Evolutionary conservation across 2,329 filamentous ascomycete species (phyloP).

Genomic region (Penicillium sp.): DNA sequence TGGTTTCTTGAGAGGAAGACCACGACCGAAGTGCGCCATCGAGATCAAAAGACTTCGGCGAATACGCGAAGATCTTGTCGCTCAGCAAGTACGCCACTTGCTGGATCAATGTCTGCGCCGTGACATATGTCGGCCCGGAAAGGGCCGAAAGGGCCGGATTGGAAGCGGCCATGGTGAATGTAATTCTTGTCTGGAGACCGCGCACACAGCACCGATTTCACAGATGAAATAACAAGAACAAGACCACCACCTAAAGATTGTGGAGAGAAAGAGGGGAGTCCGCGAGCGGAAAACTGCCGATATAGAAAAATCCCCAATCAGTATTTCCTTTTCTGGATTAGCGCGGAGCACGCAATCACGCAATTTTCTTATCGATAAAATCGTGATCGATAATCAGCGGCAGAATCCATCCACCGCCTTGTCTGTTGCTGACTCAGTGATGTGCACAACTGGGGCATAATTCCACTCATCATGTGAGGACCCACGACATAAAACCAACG

Average conservation of each 20-base stretch:
- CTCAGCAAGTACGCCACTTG: slow-evolving; percentile 93
- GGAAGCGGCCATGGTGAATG: slow-evolving; percentile 31
- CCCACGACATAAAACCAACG: no score
- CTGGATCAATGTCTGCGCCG: slow-evolving; percentile 87
- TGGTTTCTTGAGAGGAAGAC: slow-evolving; percentile 63
- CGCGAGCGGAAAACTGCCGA: slow-evolving; percentile 13
- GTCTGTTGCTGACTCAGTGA: slow-evolving; percentile 6
- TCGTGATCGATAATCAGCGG: slow-evolving; percentile 3
- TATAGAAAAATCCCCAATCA: slow-evolving; percentile 29
- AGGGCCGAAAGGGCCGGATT: slow-evolving; percentile 53
- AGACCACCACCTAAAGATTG: slow-evolving; percentile 17
- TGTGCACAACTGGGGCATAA: no score
- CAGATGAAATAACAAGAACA: slow-evolving; percentile 16
- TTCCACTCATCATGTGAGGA: no score
- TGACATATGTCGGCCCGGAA: slow-evolving; percentile 83
- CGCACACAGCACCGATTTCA: slow-evolving; percentile 20
- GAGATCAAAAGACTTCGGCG: slow-evolving; percentile 85
- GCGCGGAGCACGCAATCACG: slow-evolving; percentile 26
- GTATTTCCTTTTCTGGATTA: slow-evolving; percentile 27
- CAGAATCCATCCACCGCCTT: no score
- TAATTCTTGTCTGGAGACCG: slow-evolving; percentile 24
- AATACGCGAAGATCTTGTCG: slow-evolving; percentile 97
- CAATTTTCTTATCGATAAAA: slow-evolving; percentile 33
- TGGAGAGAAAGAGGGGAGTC: slow-evolving; percentile 20
- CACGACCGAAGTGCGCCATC: slow-evolving; percentile 77